Base-by-base conservation (phyloP, 2,329 filamentous ascomycete species). In the Lasiodiplodia sp. region DNA sequence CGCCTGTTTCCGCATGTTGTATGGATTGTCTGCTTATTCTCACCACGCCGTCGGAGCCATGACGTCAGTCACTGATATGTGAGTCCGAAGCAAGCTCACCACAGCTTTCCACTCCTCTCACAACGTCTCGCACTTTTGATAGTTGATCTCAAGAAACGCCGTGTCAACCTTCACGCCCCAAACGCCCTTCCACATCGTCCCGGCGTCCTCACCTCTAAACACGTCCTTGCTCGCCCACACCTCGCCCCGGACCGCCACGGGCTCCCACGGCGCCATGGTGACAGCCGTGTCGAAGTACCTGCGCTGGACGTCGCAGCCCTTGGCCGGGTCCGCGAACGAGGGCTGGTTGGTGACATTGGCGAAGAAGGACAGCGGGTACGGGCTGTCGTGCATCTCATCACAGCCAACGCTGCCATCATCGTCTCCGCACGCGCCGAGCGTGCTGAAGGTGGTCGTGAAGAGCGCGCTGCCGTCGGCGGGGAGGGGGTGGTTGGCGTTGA, bases 271-370 rank as follows among this genome's bases (percentile, higher is more conserved):
- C 1, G 72, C 74, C 0, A 75, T 75, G 0, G 82, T 80, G 2
- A 85, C 74, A 1, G 78, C 77, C 0, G 84, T 84, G 70, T 85
- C 81, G 74, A 82, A 86, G 12, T 85, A 69, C 14, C 81, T 75
- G 14, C 80, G 76, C 75, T 83, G 81, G 40, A 82, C 79, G 63
- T 85, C 82, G 74, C 84, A 86, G 0, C 74, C 71, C 53, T 75
- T 73, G 11, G 77, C 77, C 6, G 56, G 56, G 62, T 82, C 76
- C 11, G 78, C 79, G 69, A 85, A 85, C 4, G 78, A 78, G 1
- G 85, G 85, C 73, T 88, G 86, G 72, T 88, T 88, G 3, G 86
- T 87, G 56, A 86, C 77, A 73, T 86, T 87, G 25, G 74, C 73
- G 75, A 83, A 83, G 68, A 86, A 83, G 0, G 73, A 72, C 4